phyloP scores from a whole-genome alignment of 192 early-diverging fungal genomes.

The Diversispora eburnea region DNA sequence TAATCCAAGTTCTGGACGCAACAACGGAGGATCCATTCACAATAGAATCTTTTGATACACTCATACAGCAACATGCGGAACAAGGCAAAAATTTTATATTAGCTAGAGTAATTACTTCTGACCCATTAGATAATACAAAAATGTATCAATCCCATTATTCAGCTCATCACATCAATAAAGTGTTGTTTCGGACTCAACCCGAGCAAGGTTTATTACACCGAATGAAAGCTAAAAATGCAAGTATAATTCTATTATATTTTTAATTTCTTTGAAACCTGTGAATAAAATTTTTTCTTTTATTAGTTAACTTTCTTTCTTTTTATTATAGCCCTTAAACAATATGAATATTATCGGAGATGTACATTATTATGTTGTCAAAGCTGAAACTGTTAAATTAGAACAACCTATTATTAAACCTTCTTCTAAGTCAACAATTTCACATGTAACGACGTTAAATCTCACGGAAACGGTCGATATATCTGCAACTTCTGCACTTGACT shows the following conservation, averaged over 20 bases:
- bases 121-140: slow-evolving; percentile 50
- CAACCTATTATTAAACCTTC: slow-evolving; percentile 15
- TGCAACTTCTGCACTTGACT: background rate
- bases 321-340: slow-evolving; percentile 68
- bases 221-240: slow-evolving; percentile 74
- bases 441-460: background rate
- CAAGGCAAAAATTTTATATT: slow-evolving; percentile 66
- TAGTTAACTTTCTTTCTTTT: background rate
- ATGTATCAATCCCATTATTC: slow-evolving; percentile 67
- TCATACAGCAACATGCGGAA: slow-evolving; percentile 54
- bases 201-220: slow-evolving; percentile 70
- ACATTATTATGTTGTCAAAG: slow-evolving; percentile 44
- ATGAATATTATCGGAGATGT: slow-evolving; percentile 72
- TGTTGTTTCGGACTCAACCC: slow-evolving; percentile 70
- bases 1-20: slow-evolving; percentile 60
- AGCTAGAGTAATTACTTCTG: slow-evolving; percentile 64
- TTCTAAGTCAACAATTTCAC: slow-evolving; percentile 29
- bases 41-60: slow-evolving; percentile 56
- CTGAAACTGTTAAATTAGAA: slow-evolving; percentile 30
- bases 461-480: background rate
- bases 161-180: slow-evolving; percentile 75
- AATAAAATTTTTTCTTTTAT: background rate
- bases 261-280: background rate
- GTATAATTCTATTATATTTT: slow-evolving; percentile 10
- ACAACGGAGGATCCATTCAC: slow-evolving; percentile 71